A percentile compares a stretch with the other conserved stretches of the same genome.
phyloP scores from a whole-genome alignment of 768 basidiomycete species.

The Calocera viscosa region DNA sequence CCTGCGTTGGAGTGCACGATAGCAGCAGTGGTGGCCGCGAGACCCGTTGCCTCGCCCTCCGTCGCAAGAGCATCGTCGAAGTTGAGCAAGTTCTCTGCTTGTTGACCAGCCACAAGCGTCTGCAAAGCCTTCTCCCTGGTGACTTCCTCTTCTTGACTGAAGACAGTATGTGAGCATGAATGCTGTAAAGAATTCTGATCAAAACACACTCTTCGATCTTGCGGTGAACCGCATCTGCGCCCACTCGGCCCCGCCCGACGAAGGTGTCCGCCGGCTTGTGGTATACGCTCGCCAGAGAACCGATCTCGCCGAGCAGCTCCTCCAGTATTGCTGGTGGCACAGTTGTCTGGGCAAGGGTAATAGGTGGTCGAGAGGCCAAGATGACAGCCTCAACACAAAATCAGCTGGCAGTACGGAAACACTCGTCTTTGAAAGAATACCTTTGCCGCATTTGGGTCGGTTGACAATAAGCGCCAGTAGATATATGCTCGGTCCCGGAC shows the following conservation, averaged over 20 bases:
- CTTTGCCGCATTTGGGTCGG: slow-evolving; percentile 92
- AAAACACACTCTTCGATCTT: slow-evolving; percentile 47
- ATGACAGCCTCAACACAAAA: slow-evolving; percentile 52
- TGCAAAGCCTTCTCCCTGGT: slow-evolving; percentile 74
- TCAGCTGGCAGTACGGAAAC: neutral
- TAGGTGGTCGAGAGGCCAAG: slow-evolving; percentile 81
- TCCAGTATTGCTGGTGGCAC: slow-evolving; percentile 79
- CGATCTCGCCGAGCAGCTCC: slow-evolving; percentile 82
- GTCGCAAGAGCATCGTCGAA: slow-evolving; percentile 62
- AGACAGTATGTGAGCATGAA: slow-evolving; percentile 20
- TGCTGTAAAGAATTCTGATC: no score
- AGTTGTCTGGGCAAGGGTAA: slow-evolving; percentile 81
- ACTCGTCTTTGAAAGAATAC: slow-evolving; percentile 28
- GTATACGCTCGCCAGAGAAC: slow-evolving; percentile 83
- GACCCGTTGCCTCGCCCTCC: slow-evolving; percentile 37
- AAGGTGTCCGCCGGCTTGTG: slow-evolving; percentile 97
- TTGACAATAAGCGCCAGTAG: slow-evolving; percentile 90
- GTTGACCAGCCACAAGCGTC: slow-evolving; percentile 81
- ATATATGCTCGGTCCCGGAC: slow-evolving; percentile 96
- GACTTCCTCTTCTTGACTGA: slow-evolving; percentile 54
- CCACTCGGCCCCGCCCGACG: slow-evolving; percentile 78
- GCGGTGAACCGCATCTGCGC: slow-evolving; percentile 62
- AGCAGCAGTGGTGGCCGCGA: slow-evolving; percentile 9
- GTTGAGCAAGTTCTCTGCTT: slow-evolving; percentile 89
- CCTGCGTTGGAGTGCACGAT: neutral